A percentile compares a stretch with the other conserved stretches of the same genome.
Conservation (phyloP, 2,329 filamentous ascomycete genomes). For the Moelleriella libera region DNA sequence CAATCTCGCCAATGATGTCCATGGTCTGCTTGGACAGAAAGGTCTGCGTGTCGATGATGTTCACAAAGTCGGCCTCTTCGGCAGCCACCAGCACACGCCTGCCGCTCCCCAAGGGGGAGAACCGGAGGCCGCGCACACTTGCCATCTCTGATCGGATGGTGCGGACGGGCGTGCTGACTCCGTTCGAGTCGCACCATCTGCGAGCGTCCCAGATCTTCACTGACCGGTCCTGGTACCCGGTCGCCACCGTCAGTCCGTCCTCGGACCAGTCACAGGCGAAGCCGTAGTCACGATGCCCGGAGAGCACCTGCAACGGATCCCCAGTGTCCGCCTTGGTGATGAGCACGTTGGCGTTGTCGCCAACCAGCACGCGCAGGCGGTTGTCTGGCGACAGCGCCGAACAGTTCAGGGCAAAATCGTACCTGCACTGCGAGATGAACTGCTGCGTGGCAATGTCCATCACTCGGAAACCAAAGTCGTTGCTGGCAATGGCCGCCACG, state of each 20-base stretch:
- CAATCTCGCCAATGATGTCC: slow-evolving; percentile 64
- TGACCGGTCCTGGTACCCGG: slow-evolving; percentile 60
- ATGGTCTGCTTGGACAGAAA: slow-evolving; percentile 54
- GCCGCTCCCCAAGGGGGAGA: slow-evolving; percentile 58
- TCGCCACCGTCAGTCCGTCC: slow-evolving; percentile 63
- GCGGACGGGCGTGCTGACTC: slow-evolving; percentile 30
- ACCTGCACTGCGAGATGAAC: slow-evolving; percentile 38
- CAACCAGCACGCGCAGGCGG: slow-evolving; percentile 58
- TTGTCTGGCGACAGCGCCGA: slow-evolving; percentile 58
- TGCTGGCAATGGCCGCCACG: slow-evolving; percentile 51
- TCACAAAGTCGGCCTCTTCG: slow-evolving; percentile 62
- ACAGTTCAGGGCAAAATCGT: slow-evolving; percentile 55
- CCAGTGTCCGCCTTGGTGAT: slow-evolving; percentile 59
- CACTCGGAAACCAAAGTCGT: slow-evolving; percentile 44
- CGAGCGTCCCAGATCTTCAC: slow-evolving; percentile 67
- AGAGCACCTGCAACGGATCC: slow-evolving; percentile 38
- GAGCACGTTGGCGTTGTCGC: slow-evolving; percentile 50
- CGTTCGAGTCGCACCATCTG: slow-evolving; percentile 44
- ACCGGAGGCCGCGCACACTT: slow-evolving; percentile 53
- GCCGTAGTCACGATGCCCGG: slow-evolving; percentile 54
- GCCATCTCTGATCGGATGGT: slow-evolving; percentile 52
- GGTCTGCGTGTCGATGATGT: slow-evolving; percentile 52
- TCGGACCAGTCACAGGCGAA: slow-evolving; percentile 73
- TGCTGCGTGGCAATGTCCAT: slow-evolving; percentile 45
- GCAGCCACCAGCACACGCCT: slow-evolving; percentile 54